phyloP scores from a whole-genome alignment of 371 early-diverging fungal species.

The Mucor saturninus region DNA sequence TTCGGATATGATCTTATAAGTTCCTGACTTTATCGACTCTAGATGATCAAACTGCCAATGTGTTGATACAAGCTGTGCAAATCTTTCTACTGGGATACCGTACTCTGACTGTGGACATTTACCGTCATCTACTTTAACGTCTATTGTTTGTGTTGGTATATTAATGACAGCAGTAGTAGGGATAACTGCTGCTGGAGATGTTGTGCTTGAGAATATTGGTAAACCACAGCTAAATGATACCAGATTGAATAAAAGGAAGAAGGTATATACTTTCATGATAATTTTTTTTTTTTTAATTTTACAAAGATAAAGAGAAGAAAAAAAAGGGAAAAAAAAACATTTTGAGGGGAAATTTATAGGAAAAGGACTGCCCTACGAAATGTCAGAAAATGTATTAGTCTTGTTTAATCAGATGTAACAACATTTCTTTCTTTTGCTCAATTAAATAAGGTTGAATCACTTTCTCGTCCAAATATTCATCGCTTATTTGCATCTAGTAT shows the following conservation, averaged over 20 bases:
- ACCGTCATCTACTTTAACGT: neutral
- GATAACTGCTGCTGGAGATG: neutral
- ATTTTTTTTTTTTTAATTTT: slow-evolving; percentile 11
- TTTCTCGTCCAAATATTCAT: slow-evolving; percentile 53
- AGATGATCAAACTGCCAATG: slow-evolving; percentile 54
- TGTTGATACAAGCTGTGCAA: slow-evolving; percentile 46
- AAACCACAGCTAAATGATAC: slow-evolving; percentile 4
- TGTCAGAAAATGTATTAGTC: neutral
- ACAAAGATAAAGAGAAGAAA: slow-evolving; percentile 9
- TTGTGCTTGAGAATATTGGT: slow-evolving; percentile 10
- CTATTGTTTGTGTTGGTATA: neutral
- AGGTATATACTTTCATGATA: slow-evolving; percentile 12
- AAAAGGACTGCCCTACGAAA: neutral
- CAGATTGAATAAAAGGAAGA: slow-evolving; percentile 15
- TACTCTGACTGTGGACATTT: slow-evolving; percentile 18
- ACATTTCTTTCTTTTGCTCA: slow-evolving; percentile 11
- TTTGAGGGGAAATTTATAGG: slow-evolving; percentile 4
- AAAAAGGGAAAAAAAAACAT: slow-evolving; percentile 13
- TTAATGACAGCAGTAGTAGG: neutral
- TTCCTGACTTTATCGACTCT: slow-evolving; percentile 38
- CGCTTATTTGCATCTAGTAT: slow-evolving; percentile 61
- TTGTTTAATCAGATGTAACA: slow-evolving; percentile 18
- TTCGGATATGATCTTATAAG: slow-evolving; percentile 35
- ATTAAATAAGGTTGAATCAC: slow-evolving; percentile 58
- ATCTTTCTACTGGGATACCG: slow-evolving; percentile 31